These are phyloP conservation scores for Cardamine chenopodiifolia DNA, from an alignment of 345 rosid species.

Conservation along the genomic window DNA sequence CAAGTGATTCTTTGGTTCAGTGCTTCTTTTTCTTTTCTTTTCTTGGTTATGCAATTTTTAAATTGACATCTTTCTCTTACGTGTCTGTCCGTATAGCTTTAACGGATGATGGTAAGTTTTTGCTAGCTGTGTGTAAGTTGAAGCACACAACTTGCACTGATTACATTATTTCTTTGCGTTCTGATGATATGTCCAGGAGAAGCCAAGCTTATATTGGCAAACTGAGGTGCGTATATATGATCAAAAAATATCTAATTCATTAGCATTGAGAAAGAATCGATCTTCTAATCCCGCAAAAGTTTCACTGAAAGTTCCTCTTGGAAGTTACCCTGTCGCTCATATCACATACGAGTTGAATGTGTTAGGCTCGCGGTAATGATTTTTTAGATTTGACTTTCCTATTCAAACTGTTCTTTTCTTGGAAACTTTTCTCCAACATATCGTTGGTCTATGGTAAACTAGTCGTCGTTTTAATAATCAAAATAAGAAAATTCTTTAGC, in stretches of 20 bases:
- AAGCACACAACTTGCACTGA: slow-evolving; percentile 85
- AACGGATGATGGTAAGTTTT: slow-evolving; percentile 83
- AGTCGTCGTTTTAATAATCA: no score
- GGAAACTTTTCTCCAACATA: background rate
- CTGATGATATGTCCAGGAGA: slow-evolving; percentile 71
- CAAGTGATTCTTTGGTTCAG: slow-evolving; percentile 60
- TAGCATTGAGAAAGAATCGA: slow-evolving; percentile 53
- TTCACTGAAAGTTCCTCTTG: slow-evolving; percentile 59
- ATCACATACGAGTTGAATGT: slow-evolving; percentile 81
- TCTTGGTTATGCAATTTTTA: background rate
- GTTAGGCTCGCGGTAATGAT: slow-evolving; percentile 74
- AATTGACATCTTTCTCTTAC: background rate
- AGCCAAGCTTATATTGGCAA: slow-evolving; percentile 77
- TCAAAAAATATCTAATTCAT: background rate
- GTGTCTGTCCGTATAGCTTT: slow-evolving; percentile 52
- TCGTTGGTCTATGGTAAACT: no score
- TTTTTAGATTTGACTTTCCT: background rate
- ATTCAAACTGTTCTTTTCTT: background rate
- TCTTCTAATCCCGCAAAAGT: slow-evolving; percentile 58
- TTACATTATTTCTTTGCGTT: slow-evolving; percentile 69
- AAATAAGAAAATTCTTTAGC: no score
- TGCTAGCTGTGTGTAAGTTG: slow-evolving; percentile 76
- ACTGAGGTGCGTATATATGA: slow-evolving; percentile 55
- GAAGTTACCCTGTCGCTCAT: slow-evolving; percentile 70
- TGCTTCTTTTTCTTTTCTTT: slow-evolving; percentile 50